phyloP scores from a whole-genome alignment of 805 yeast genomes.

The Yarrowia sp. region DNA sequence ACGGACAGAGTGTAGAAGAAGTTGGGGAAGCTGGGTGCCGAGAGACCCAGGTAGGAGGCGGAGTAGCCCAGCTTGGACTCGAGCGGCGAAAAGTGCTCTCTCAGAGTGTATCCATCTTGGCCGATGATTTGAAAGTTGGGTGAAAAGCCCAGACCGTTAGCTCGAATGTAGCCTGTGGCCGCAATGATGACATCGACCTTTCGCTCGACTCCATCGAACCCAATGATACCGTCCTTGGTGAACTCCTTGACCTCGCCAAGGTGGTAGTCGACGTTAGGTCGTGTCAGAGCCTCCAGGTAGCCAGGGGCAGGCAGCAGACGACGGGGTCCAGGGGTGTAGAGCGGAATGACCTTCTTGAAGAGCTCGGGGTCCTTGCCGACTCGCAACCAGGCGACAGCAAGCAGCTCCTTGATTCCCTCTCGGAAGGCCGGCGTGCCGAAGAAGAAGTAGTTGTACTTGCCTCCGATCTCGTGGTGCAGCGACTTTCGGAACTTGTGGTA shows the following conservation, averaged over 20 bases:
- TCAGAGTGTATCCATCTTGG: not conserved
- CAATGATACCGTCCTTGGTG: constrained; percentile 30
- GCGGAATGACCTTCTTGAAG: constrained; percentile 30
- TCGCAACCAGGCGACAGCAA: constrained; percentile 25
- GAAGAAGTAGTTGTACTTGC: constrained; percentile 25
- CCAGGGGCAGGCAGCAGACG: constrained; percentile 30
- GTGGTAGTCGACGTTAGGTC: constrained; percentile 29
- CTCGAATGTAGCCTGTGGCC: constrained; percentile 18
- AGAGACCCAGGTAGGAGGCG: constrained; percentile 19
- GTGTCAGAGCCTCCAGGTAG: constrained; percentile 29
- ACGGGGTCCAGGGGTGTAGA: constrained; percentile 29
- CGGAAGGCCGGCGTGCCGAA: constrained; percentile 15
- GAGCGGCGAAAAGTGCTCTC: constrained; percentile 16
- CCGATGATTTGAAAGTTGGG: constrained; percentile 22
- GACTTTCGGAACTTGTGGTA: constrained; percentile 33
- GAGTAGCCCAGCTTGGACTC: constrained; percentile 17
- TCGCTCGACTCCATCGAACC: constrained; percentile 27
- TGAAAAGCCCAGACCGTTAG: constrained; percentile 6
- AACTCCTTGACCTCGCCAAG: constrained; percentile 28
- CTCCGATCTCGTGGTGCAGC: constrained; percentile 29
- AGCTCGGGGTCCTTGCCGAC: constrained; percentile 28
- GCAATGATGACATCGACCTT: constrained; percentile 25
- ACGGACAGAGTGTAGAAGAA: constrained; percentile 27
- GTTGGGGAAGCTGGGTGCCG: constrained; percentile 27
- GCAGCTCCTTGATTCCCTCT: constrained; percentile 28